Conservation (phyloP, 2,329 filamentous ascomycete genomes). For the Fusarium tanahbumbuense region DNA sequence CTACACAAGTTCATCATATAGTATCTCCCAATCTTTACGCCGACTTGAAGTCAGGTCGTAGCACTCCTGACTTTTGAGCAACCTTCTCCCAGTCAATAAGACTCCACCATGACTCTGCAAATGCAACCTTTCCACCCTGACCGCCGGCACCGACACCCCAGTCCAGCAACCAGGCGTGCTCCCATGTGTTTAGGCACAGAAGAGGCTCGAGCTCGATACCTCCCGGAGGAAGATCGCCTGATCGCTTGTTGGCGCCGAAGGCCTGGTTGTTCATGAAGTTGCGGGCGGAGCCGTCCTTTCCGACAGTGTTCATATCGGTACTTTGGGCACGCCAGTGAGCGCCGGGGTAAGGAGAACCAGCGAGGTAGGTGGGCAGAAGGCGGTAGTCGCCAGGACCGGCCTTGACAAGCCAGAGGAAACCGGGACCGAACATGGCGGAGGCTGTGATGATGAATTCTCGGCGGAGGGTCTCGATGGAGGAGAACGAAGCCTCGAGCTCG, state of each 20-base stretch:
- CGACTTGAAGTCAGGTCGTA: constrained; percentile 52
- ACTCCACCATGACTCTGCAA: constrained; percentile 87
- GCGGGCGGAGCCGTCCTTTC: constrained; percentile 53
- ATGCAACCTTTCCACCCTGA: constrained; percentile 78
- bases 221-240: constrained; percentile 66
- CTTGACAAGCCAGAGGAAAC: constrained; percentile 95
- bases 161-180: constrained; percentile 90
- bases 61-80: constrained; percentile 53
- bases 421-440: constrained; percentile 92
- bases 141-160: constrained; percentile 71
- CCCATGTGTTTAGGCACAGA: constrained; percentile 95
- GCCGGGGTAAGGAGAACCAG: constrained; percentile 86
- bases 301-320: constrained; percentile 76
- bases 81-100: constrained; percentile 87
- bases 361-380: constrained; percentile 89
- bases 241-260: constrained; percentile 46
- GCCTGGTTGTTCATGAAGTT: constrained; percentile 56
- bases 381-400: constrained; percentile 63
- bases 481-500: constrained; percentile 78
- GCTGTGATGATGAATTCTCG: constrained; percentile 84
- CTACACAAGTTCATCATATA: not conserved
- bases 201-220: constrained; percentile 78
- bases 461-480: constrained; percentile 83
- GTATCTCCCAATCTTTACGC: constrained; percentile 16
- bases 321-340: constrained; percentile 82